Base-by-base conservation (phyloP, 2,329 filamentous ascomycete species). In the Paecilomyces sp. region DNA sequence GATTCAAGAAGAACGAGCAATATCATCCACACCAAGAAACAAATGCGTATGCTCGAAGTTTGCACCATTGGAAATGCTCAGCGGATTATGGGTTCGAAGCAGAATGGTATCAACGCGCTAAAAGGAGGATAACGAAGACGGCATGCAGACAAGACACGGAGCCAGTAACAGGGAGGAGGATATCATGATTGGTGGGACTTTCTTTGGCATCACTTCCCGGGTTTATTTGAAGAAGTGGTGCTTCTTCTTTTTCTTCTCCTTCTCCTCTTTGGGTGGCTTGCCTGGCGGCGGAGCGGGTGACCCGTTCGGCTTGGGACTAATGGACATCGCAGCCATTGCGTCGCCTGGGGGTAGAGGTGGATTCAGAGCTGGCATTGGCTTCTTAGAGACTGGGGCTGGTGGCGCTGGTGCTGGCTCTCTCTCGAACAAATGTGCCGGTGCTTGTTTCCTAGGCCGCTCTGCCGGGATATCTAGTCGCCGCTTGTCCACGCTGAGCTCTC, bases 381-480 rank as follows among this genome's bases (percentile, higher is more conserved):
- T 47, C 41, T 47, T 47, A 18, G 41, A 6, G 41, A 18, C 8
- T 8, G 41, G 41, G 9, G 41, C 62, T 53, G 78, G 73, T 57
- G 88, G 85, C 47, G 79, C 76, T 47, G 86, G 79, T 3, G 79
- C 78, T 54, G 80, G 76, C 25, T 88, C 85, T 56, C 86, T 85
- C 74, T 96, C 91, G 66, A 94, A 94, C 9, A 99, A 77, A 76
- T 96, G 91, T 5, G 87, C 87, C 0, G 94, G 94, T 0, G 92
- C 90, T 62, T 88, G 87, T n/a, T 86, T 88, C 68, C 88, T 87
- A 2, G 91, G 91, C 47, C 87, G 82, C 62, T 97, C 92, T 59
- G 88, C 81, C 0, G 93, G 94, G 4, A 99, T 84, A 66, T 91
- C 87, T 15, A 99, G 82, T 54, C 86, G 83, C 57, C 89, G 84